Evolutionary conservation across 2,329 filamentous ascomycete species (phyloP).

Genomic region (Scedosporium aurantiacum): DNA sequence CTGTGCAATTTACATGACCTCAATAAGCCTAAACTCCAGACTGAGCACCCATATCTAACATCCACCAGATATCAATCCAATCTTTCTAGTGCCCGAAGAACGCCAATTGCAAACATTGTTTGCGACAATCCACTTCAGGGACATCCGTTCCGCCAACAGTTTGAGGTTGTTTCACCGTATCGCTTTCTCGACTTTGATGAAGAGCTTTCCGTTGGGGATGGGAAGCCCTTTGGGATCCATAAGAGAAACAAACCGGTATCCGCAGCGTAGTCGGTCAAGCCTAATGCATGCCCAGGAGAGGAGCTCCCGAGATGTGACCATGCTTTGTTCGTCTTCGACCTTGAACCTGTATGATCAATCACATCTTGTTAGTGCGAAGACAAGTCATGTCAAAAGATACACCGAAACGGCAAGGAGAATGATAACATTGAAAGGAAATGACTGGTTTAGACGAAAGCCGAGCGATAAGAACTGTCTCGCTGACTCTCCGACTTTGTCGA

Average conservation of each 20-base stretch:
- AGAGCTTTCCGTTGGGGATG: slow-evolving; percentile 34
- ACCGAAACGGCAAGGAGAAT: neutral
- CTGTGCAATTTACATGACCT: neutral
- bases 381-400: neutral
- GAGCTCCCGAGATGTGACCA: slow-evolving; percentile 14
- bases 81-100: neutral
- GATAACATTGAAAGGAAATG: neutral
- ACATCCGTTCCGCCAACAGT: neutral
- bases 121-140: too few species aligned
- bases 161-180: neutral
- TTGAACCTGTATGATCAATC: slow-evolving; percentile 33
- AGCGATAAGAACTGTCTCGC: neutral
- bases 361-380: neutral
- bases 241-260: slow-evolving; percentile 44
- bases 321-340: slow-evolving; percentile 36
- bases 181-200: slow-evolving; percentile 41
- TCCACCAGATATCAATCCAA: neutral
- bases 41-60: neutral
- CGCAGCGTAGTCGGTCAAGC: slow-evolving; percentile 43
- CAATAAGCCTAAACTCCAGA: neutral
- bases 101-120: too few species aligned
- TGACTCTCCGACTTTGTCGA: neutral
- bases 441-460: neutral
- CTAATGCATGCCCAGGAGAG: slow-evolving; percentile 49
- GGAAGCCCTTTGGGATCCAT: slow-evolving; percentile 32